Evolutionary conservation across 306 rosid species (phyloP), one percentile per base, ranked within the genome.

Genomic region (Glycyrrhiza uralensis): DNA sequence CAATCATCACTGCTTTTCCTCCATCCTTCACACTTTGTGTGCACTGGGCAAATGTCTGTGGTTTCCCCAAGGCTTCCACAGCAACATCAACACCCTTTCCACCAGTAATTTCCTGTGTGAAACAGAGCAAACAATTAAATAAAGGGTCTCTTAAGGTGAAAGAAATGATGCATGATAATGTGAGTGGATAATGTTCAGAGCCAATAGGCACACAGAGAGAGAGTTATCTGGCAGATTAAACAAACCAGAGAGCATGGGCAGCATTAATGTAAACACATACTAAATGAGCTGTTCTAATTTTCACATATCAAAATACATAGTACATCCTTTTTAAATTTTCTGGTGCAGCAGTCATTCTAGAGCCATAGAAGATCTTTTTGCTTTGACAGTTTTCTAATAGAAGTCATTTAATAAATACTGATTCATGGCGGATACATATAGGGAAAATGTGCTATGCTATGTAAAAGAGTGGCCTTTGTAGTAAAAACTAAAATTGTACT

Each of bases 1-100:
- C 98, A 76, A 94, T 84, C 92, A 94, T 91, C 60, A 94, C 97
- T 6, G 97, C 98, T 84, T 86, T 94, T 66, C 98, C 98, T 79
- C 98, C 98, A 78, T 87, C 97, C 77, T 76, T 94, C 67, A 94
- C 97, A 75, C 98, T 87, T 46, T 80, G 86, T 10, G 80, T 72
- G 77, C 98, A 94, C 59, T 94, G 98, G 59, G 82, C 55, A 83
- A 94, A 94, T 17, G 98, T 89, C 83, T 83, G 92, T 19, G 95
- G 87, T 77, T 45, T 91, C 69, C 98, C 98, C 65, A 94, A 83
- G 73, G 98, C 98, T 88, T 94, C 98, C 65, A 94, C 92, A 26
- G 98, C 98, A 44, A 91, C 59, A 29, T 94, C 98, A 63, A 91
- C 98, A 11, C 98, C 98, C 80, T 71, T 77, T 81, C 98, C 98